phyloP scores from a whole-genome alignment of 2,329 filamentous ascomycete genomes.

The Pseudogymnoascus sp. region DNA sequence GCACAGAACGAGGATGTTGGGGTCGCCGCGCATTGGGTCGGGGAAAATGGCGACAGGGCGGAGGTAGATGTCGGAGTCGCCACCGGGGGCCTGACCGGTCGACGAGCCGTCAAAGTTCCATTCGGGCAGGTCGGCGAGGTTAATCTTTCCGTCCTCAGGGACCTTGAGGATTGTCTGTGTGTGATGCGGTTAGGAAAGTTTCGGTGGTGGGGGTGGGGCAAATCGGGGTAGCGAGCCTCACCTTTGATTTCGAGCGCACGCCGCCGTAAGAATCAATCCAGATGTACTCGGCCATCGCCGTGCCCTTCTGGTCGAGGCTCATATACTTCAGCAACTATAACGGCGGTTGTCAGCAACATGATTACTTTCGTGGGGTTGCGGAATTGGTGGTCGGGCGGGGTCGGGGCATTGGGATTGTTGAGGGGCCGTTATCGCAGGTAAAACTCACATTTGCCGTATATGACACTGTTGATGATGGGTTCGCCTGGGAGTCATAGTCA shows the following conservation, averaged over 20 bases:
- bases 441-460: constrained; percentile 35
- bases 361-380: constrained; percentile 2
- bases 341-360: background rate
- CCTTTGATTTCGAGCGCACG: constrained; percentile 91
- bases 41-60: constrained; percentile 82
- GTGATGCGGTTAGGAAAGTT: background rate
- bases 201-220: constrained; percentile 9
- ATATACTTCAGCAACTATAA: constrained; percentile 84
- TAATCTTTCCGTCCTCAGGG: constrained; percentile 35
- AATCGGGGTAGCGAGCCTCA: constrained; percentile 36
- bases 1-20: constrained; percentile 89
- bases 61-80: constrained; percentile 97
- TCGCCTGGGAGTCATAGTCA: constrained; percentile 19
- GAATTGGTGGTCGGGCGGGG: background rate
- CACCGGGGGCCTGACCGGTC: constrained; percentile 82
- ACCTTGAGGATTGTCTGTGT: constrained; percentile 55
- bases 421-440: constrained; percentile 11
- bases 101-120: constrained; percentile 88
- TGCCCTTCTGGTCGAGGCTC: constrained; percentile 79
- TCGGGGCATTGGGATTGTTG: constrained; percentile 4
- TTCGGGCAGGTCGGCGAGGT: constrained; percentile 60
- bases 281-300: constrained; percentile 90
- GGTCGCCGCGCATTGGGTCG: constrained; percentile 80
- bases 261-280: constrained; percentile 84
- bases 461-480: constrained; percentile 26